These are phyloP conservation scores for Mycena olivaceomarginata DNA, from an alignment of 768 basidiomycete genomes.

Conservation along the genomic window DNA sequence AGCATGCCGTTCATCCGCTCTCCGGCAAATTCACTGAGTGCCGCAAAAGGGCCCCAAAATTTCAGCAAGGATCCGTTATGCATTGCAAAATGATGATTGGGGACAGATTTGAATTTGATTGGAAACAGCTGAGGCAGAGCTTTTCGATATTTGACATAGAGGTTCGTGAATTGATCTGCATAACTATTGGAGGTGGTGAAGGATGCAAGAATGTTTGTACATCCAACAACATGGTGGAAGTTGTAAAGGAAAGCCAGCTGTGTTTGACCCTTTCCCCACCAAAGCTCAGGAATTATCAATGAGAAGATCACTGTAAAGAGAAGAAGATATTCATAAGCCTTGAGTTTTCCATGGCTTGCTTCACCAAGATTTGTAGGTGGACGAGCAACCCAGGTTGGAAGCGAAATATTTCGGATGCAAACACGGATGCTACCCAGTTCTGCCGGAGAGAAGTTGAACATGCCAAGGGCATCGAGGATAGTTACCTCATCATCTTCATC, in stretches of 20 bases:
- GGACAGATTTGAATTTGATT: slow-evolving; percentile 40
- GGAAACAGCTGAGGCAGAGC: slow-evolving; percentile 47
- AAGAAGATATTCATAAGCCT: slow-evolving; percentile 52
- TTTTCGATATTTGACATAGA: slow-evolving; percentile 49
- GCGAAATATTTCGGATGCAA: slow-evolving; percentile 23
- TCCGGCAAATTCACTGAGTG: slow-evolving; percentile 55
- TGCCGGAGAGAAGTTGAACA: slow-evolving; percentile 14
- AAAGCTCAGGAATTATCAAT: slow-evolving; percentile 54
- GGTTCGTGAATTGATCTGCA: slow-evolving; percentile 43
- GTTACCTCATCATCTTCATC: slow-evolving; percentile 4
- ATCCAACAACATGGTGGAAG: slow-evolving; percentile 51
- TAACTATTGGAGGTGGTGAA: slow-evolving; percentile 46
- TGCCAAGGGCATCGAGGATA: background rate
- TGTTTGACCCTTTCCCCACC: slow-evolving; percentile 39
- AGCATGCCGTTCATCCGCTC: slow-evolving; percentile 56
- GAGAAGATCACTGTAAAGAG: slow-evolving; percentile 54
- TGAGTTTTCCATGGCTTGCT: slow-evolving; percentile 56
- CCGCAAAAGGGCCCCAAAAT: slow-evolving; percentile 54
- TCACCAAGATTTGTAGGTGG: slow-evolving; percentile 57
- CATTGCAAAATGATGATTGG: slow-evolving; percentile 60
- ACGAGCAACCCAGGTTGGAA: slow-evolving; percentile 46
- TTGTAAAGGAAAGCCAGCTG: slow-evolving; percentile 42
- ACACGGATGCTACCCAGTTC: background rate
- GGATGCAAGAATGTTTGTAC: slow-evolving; percentile 51
- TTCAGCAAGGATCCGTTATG: slow-evolving; percentile 52